phyloP scores from a whole-genome alignment of 164 flowering plant genomes.

The Aristolochia californica region DNA sequence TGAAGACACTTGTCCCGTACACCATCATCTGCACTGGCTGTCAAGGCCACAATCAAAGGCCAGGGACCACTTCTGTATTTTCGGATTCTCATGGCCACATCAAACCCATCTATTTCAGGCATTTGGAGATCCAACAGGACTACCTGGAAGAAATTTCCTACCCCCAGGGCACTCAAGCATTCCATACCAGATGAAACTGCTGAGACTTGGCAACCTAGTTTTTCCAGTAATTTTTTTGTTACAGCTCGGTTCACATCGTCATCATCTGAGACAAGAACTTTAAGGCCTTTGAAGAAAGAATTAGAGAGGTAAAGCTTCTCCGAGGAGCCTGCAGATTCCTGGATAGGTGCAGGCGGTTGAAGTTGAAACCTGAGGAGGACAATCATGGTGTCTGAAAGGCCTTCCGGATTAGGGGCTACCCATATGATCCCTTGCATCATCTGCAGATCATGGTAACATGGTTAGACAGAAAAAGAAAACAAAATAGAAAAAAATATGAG shows the following conservation, averaged over 20 bases:
- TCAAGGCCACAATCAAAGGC: constrained; percentile 65
- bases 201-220: constrained; percentile 71
- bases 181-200: constrained; percentile 72
- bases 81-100: constrained; percentile 58
- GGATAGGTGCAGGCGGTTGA: constrained; percentile 26
- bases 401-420: constrained; percentile 54
- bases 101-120: constrained; percentile 83
- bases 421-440: constrained; percentile 93
- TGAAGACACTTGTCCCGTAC: constrained; percentile 53
- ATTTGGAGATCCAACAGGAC: constrained; percentile 70
- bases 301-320: constrained; percentile 32
- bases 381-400: constrained; percentile 54
- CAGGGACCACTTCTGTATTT: constrained; percentile 52
- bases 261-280: constrained; percentile 58
- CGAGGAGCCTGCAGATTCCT: constrained; percentile 38
- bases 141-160: constrained; percentile 38
- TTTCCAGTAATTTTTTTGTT: constrained; percentile 73
- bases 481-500: background rate
- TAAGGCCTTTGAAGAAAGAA: constrained; percentile 53
- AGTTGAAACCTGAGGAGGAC: constrained; percentile 60
- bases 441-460: constrained; percentile 26
- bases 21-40: constrained; percentile 60
- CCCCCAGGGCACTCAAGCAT: constrained; percentile 53
- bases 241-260: constrained; percentile 67
- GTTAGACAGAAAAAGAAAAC: background rate